Base-by-base conservation (phyloP, 768 basidiomycete species). In the Postia placenta region DNA sequence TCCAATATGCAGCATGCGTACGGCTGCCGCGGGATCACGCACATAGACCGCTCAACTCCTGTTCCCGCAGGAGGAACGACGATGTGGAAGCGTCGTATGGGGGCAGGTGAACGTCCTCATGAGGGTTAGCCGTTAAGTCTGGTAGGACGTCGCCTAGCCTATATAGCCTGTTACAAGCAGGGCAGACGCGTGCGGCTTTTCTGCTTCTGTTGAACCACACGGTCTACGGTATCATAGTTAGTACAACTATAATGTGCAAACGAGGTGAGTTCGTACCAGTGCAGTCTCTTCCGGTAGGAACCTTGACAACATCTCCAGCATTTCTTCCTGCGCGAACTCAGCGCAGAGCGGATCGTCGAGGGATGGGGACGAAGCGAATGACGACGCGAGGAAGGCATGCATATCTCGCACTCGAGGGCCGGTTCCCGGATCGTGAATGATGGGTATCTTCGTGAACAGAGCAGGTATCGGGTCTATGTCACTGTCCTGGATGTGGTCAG, bases 151-250 rank as follows among this genome's bases (percentile, higher is more conserved):
- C 88, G 1, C 86, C 86, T 0, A 90, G 65, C 4, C 69, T 71
- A 60, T 89, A 92, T 25, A 89, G 64, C 14, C 88, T 69, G 61
- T 81, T 78, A 59, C 89, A 92, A 0, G 85, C 77, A 2, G 89
- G 88, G 57, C 89, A 92, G 45, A 91, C 74, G 23, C 89, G 80
- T 47, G 81, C 76, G 9, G 71, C 75, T 4, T 74, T 64, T 2
- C 89, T 77, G 60, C 85, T 88, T 67, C 88, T 88, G 70, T 92
- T 92, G 59, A 91, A 90, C 87, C 87, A 91, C 11, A 90, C 56
- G 9, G 86, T 80, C 87, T 87, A 52, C 19, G n/a, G n/a, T n/a
- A n/a, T n/a, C n/a, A n/a, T n/a, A n/a, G n/a, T n/a, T n/a, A n/a
- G n/a, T n/a, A n/a, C n/a, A n/a, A 38, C n/a, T n/a, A n/a, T n/a